Base-by-base conservation (phyloP, 164 flowering plant genomes). In the Stephania japonica region DNA sequence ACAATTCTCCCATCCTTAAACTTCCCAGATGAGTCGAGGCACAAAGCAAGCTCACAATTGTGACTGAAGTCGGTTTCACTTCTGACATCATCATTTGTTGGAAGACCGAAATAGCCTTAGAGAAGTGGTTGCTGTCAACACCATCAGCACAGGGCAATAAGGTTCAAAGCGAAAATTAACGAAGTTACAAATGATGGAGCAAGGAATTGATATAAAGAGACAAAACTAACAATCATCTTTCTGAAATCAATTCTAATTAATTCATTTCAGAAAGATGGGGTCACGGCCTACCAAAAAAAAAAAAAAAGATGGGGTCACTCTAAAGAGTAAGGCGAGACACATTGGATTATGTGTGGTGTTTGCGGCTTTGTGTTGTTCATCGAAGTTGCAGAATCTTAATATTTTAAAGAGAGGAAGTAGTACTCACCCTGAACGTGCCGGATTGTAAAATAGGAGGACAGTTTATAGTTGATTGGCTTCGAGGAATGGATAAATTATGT, bases 1-100 rank as follows among this genome's bases (percentile, higher is more conserved):
- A 41, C 59, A 82, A 79, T 73, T 74, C 75, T 65, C 90, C 89
- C 50, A 70, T 63, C 5, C 76, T 69, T 74, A 81, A 69, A 75
- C 78, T 78, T 49, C 84, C 76, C 73, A 81, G 69, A 32, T 42
- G 80, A 73, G 84, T 78, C 73, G 85, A 84, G n/a, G 86, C 92
- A 62, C 83, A 75, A 53, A 88, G 85, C 78, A 87, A 72, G 78
- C 87, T 88, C 19, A 88, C 86, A 65, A 87, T 75, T 32, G 90
- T 85, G 67, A 83, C 81, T 10, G 78, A 82, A 72, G 84, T 87
- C 32, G 89, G 92, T 61, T 80, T 79, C 67, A 77, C 85, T 56
- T 78, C 78, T 12, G 72, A 84, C 23, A 59, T 42, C 47, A 50
- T 82, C 89, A 88, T 88, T 38, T 74, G 75, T 53, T 32, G 79